Evolutionary conservation across 2,329 filamentous ascomycete species (phyloP).

Genomic region (Capronia coronata): DNA sequence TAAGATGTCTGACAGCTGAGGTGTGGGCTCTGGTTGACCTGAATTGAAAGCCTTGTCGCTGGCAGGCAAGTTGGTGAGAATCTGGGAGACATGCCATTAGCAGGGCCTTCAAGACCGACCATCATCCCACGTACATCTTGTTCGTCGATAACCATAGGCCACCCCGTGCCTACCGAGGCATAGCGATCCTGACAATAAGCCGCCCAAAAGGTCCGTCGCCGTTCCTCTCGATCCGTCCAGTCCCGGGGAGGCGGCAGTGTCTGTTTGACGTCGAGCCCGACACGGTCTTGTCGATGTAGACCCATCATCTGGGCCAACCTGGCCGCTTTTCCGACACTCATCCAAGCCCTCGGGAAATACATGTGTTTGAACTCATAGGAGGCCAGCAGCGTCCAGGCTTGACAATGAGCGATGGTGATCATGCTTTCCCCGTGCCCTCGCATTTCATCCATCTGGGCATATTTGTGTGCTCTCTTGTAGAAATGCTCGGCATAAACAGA

Average conservation of each 20-base stretch:
- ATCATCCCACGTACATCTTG: slow-evolving; percentile 54
- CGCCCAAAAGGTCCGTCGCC: slow-evolving; percentile 91
- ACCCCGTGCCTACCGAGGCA: slow-evolving; percentile 90
- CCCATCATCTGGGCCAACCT: slow-evolving; percentile 87
- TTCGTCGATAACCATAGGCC: slow-evolving; percentile 93
- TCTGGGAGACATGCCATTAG: slow-evolving; percentile 39
- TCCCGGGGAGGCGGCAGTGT: slow-evolving; percentile 79
- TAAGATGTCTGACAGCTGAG: slow-evolving; percentile 56
- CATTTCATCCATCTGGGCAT: slow-evolving; percentile 81
- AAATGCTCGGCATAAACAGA: slow-evolving; percentile 74
- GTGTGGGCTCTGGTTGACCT: slow-evolving; percentile 66
- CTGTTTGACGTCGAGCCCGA: slow-evolving; percentile 83
- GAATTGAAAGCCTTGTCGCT: slow-evolving; percentile 79
- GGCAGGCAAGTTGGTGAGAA: slow-evolving; percentile 75
- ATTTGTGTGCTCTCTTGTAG: slow-evolving; percentile 83
- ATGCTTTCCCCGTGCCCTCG: slow-evolving; percentile 86
- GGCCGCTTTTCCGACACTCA: slow-evolving; percentile 77
- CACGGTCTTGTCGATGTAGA: slow-evolving; percentile 76
- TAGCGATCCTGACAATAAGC: slow-evolving; percentile 85
- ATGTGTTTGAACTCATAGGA: slow-evolving; percentile 95
- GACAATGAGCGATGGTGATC: slow-evolving; percentile 77
- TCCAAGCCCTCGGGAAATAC: slow-evolving; percentile 94
- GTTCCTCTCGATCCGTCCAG: slow-evolving; percentile 89
- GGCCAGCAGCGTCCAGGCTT: slow-evolving; percentile 72
- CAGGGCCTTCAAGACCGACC: background rate